Conservation (phyloP, 176 grass and related monocot genomes). For the Eleusine indica region DNA sequence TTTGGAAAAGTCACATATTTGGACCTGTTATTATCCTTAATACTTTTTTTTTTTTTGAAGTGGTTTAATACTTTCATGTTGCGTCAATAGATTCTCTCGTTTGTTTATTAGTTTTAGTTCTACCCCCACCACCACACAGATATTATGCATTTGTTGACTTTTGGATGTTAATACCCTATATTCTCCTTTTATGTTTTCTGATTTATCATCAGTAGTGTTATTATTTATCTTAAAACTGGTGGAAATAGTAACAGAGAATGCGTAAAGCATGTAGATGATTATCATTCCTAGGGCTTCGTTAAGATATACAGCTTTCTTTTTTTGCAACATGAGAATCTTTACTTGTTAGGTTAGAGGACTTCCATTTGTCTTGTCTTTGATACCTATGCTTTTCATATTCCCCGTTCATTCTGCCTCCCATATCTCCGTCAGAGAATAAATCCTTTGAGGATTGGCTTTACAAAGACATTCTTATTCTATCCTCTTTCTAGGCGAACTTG, state of each 20-base stretch:
- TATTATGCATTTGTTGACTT: slow-evolving; percentile 5
- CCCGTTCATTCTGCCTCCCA: slow-evolving; percentile 32
- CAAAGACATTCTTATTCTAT: slow-evolving; percentile 49
- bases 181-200: slow-evolving; percentile 31
- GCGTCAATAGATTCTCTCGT: neutral
- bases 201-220: neutral
- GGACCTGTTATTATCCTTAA: neutral
- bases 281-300: slow-evolving; percentile 28
- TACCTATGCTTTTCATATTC: slow-evolving; percentile 46
- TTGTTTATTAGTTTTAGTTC: neutral
- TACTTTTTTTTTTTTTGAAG: neutral
- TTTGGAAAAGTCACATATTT: neutral
- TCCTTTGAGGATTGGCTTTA: slow-evolving; percentile 42
- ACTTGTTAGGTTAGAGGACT: slow-evolving; percentile 40
- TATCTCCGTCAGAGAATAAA: slow-evolving; percentile 51
- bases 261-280: slow-evolving; percentile 34
- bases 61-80: neutral
- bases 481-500: neutral
- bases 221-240: slow-evolving; percentile 15
- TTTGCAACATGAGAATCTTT: slow-evolving; percentile 42
- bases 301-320: slow-evolving; percentile 47
- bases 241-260: slow-evolving; percentile 30
- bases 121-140: neutral
- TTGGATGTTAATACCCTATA: neutral
- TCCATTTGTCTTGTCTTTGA: slow-evolving; percentile 47